These are phyloP conservation scores for Fistulifera pelliculosa DNA, from an alignment of 108 stramenopile species.

Conservation along the genomic window DNA sequence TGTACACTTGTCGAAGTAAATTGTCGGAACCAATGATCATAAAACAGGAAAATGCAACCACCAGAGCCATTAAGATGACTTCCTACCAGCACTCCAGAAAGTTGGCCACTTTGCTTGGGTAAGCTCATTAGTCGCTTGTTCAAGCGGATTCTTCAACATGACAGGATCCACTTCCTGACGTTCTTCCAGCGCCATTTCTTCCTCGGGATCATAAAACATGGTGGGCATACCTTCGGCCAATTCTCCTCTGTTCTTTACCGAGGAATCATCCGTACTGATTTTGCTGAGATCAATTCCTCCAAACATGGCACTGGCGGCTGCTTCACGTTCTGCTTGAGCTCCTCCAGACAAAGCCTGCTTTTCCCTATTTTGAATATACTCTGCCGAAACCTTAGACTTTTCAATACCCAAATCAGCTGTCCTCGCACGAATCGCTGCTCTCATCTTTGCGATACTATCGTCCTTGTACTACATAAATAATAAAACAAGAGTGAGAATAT, in stretches of 20 bases:
- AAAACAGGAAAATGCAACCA: constrained; percentile 43
- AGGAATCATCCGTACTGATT: constrained; percentile 20
- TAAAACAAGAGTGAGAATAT: too few species aligned
- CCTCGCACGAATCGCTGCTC: constrained; percentile 56
- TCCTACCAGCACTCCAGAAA: constrained; percentile 34
- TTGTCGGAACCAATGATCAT: constrained; percentile 56
- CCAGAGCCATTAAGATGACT: constrained; percentile 42
- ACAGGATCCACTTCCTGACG: constrained; percentile 61
- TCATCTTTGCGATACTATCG: constrained; percentile 42
- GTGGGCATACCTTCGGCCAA: constrained; percentile 22
- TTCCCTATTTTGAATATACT: constrained; percentile 47
- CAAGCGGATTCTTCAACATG: constrained; percentile 36
- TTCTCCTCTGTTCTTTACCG: not conserved
- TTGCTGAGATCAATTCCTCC: constrained; percentile 46
- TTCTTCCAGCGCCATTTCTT: constrained; percentile 72
- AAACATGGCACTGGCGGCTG: constrained; percentile 8
- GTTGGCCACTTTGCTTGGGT: constrained; percentile 45
- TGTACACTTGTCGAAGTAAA: constrained; percentile 40
- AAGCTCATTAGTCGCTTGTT: constrained; percentile 47
- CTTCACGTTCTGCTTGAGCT: not conserved
- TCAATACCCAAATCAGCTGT: constrained; percentile 55
- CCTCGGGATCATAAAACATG: constrained; percentile 60
- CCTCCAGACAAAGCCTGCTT: constrained; percentile 32
- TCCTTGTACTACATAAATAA: constrained; percentile 36
- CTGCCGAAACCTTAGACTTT: constrained; percentile 45